phyloP scores from a whole-genome alignment of 1,139 yeast species.

The Yamadazyma pseudoaaseri region DNA sequence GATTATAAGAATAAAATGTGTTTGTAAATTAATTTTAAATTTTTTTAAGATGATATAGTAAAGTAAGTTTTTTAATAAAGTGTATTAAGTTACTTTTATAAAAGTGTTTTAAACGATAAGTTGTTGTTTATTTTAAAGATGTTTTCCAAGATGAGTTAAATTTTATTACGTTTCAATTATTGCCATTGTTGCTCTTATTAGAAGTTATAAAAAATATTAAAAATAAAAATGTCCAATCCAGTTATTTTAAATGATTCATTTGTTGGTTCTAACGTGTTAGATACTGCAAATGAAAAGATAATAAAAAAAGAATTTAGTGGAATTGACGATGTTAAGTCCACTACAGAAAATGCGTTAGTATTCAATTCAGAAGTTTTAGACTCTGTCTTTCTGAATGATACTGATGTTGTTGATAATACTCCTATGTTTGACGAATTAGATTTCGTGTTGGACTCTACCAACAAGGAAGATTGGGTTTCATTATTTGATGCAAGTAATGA shows the following conservation, averaged over 20 bases:
- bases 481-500: constrained; percentile 48
- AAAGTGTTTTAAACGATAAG: constrained; percentile 7
- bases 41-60: constrained; percentile 8
- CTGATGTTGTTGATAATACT: constrained; percentile 45
- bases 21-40: constrained; percentile 28
- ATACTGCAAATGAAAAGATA: constrained; percentile 4
- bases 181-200: constrained; percentile 5
- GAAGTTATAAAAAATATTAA: constrained; percentile 1
- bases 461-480: constrained; percentile 62
- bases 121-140: constrained; percentile 10
- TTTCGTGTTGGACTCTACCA: constrained; percentile 45
- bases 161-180: constrained; percentile 1
- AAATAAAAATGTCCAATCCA: constrained; percentile 12
- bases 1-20: constrained; percentile 25
- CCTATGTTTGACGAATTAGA: constrained; percentile 67
- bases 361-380: constrained; percentile 61
- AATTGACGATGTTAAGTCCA: constrained; percentile 2
- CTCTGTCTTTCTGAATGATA: constrained; percentile 56
- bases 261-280: constrained; percentile 9
- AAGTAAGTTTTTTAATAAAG: constrained; percentile 5
- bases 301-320: constrained; percentile 5
- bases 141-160: constrained; percentile 12
- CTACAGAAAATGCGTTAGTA: constrained; percentile 24
- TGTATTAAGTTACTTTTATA: constrained; percentile 8
- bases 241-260: constrained; percentile 14